These are phyloP conservation scores for Neotropicomus parvogracilis DNA, from an alignment of 1,284 basidiomycete species.

Conservation along the genomic window DNA sequence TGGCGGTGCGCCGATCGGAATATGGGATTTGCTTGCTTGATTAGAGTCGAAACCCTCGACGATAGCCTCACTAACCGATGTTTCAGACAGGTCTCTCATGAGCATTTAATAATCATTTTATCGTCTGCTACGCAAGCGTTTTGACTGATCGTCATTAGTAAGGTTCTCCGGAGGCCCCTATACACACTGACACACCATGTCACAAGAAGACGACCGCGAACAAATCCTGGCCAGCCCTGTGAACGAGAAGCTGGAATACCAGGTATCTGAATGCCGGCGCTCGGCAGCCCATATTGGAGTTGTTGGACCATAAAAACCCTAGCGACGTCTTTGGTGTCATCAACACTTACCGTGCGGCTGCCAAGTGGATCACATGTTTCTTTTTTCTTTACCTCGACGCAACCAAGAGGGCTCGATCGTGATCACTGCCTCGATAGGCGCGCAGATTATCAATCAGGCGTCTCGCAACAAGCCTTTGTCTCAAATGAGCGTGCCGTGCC, in stretches of 20 bases:
- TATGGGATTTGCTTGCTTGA: too few species aligned
- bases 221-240: constrained; percentile 3
- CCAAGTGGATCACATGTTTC: constrained; percentile 26
- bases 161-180: constrained; percentile 8
- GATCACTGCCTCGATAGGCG: constrained; percentile 49
- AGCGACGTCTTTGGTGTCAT: constrained; percentile 41
- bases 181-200: constrained; percentile 14
- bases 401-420: constrained; percentile 36
- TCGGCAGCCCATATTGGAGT: constrained; percentile 41
- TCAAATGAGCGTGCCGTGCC: constrained; percentile 31
- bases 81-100: too few species aligned
- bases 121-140: background rate
- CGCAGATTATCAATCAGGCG: constrained; percentile 46
- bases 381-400: fast-evolving
- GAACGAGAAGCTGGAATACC: constrained; percentile 6
- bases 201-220: background rate
- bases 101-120: background rate
- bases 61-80: too few species aligned
- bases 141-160: constrained; percentile 11
- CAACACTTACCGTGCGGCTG: constrained; percentile 42
- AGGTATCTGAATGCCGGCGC: constrained; percentile 11
- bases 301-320: constrained; percentile 45
- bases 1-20: background rate
- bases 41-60: background rate
- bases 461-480: constrained; percentile 33